These are phyloP conservation scores for Pelargonium nanum DNA, from an alignment of 345 rosid species.

Conservation along the genomic window DNA sequence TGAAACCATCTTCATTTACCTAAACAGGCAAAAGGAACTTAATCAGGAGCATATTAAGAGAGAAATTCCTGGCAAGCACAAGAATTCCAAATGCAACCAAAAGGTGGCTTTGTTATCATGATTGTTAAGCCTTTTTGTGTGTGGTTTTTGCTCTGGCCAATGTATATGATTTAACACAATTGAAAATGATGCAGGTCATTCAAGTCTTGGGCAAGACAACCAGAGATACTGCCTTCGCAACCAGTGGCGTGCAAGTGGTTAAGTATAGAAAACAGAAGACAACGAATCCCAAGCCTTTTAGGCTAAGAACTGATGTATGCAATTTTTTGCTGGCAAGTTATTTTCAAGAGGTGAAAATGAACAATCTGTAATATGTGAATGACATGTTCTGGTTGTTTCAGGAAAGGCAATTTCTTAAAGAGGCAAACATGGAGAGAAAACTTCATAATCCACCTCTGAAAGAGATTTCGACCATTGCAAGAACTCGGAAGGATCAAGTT, in stretches of 20 bases:
- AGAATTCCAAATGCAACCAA: too few species aligned
- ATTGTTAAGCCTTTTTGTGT: not conserved
- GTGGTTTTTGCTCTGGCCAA: conserved; percentile 9
- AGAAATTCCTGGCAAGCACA: too few species aligned
- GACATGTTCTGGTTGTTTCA: conserved; percentile 13
- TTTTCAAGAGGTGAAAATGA: not conserved
- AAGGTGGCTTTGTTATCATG: not conserved
- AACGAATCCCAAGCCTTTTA: conserved; percentile 89
- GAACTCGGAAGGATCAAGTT: too few species aligned
- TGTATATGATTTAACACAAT: too few species aligned
- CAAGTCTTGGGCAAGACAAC: conserved; percentile 22
- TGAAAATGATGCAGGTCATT: conserved; percentile 30
- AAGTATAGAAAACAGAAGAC: conserved; percentile 58
- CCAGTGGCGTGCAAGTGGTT: conserved; percentile 18
- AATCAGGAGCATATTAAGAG: too few species aligned
- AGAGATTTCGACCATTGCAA: too few species aligned
- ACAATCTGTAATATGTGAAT: conserved; percentile 4
- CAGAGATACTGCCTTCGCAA: conserved; percentile 26
- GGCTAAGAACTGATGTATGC: conserved; percentile 87
- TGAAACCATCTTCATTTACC: too few species aligned
- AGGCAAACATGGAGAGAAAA: conserved; percentile 64
- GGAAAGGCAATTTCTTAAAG: conserved; percentile 74
- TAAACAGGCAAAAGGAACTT: too few species aligned
- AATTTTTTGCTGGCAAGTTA: conserved; percentile 6
- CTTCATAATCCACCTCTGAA: conserved; percentile 24